Conservation (phyloP, 2,329 filamentous ascomycete species). For the Aspergillus proliferans region DNA sequence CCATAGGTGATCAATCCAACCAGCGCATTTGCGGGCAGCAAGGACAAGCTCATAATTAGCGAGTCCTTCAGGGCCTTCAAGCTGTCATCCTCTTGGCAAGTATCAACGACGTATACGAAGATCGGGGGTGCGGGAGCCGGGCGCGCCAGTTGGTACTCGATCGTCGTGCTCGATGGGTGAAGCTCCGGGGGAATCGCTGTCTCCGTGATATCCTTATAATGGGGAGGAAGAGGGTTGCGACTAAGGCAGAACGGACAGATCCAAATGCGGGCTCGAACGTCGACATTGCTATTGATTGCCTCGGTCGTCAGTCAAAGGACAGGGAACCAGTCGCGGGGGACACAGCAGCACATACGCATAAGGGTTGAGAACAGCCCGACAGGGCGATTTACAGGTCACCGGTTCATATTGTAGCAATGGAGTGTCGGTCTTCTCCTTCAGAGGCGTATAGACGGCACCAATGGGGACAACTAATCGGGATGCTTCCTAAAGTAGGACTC, state of each 20-base stretch:
- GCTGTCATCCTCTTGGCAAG: slow-evolving; percentile 63
- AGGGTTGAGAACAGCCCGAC: slow-evolving; percentile 90
- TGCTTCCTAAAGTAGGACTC: slow-evolving; percentile 62
- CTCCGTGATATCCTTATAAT: slow-evolving; percentile 64
- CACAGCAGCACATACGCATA: slow-evolving; percentile 64
- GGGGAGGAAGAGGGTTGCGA: slow-evolving; percentile 58
- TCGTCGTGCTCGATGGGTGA: slow-evolving; percentile 59
- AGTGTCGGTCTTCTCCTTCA: slow-evolving; percentile 87
- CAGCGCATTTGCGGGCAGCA: slow-evolving; percentile 57
- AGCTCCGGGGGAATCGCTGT: slow-evolving; percentile 61
- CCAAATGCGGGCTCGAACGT: slow-evolving; percentile 61
- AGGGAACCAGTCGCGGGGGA: slow-evolving; percentile 1
- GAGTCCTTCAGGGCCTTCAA: slow-evolving; percentile 62
- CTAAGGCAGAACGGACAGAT: slow-evolving; percentile 64
- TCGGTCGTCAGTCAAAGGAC: slow-evolving; percentile 17
- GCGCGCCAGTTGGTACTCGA: slow-evolving; percentile 59
- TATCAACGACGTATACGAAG: slow-evolving; percentile 63
- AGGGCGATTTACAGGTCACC: slow-evolving; percentile 92
- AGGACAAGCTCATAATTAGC: slow-evolving; percentile 59
- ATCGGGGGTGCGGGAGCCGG: slow-evolving; percentile 61
- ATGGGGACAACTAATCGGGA: slow-evolving; percentile 93
- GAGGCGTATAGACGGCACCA: slow-evolving; percentile 86
- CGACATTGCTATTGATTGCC: slow-evolving; percentile 49
- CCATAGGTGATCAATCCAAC: slow-evolving; percentile 65
- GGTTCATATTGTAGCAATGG: slow-evolving; percentile 92